phyloP scores from a whole-genome alignment of 2,329 filamentous ascomycete species.

The Fusarium sp. region DNA sequence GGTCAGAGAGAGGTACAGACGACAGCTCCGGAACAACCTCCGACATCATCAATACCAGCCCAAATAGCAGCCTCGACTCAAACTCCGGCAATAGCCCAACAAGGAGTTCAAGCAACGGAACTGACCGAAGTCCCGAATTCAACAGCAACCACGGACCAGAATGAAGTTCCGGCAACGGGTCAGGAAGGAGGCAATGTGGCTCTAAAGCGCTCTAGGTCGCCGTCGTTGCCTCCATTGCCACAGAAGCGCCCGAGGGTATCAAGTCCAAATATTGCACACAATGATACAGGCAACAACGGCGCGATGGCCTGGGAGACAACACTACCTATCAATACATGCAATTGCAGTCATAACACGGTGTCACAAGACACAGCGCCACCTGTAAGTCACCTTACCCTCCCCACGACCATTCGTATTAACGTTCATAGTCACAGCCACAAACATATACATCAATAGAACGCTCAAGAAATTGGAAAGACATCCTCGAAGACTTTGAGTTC shows the following conservation, averaged over 20 bases:
- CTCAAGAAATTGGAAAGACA: neutral
- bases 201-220: neutral
- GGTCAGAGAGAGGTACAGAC: neutral
- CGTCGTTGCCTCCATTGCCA: neutral
- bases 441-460: neutral
- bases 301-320: neutral
- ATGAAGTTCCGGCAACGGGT: neutral
- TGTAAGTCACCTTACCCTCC: neutral
- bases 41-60: neutral
- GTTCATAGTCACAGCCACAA: neutral
- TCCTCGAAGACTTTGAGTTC: neutral
- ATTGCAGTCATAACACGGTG: neutral
- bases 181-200: neutral
- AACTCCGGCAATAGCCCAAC: accelerated
- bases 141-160: neutral
- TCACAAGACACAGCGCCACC: neutral
- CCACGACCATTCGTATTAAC: neutral
- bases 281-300: neutral
- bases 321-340: neutral
- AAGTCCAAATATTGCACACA: neutral
- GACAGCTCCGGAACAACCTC: neutral
- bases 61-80: neutral
- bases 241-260: neutral
- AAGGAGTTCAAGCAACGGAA: neutral
- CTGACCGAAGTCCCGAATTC: neutral